Percentiles rank a stretch among this genome's conserved stretches.
Conservation (phyloP, 805 yeast species). For the Ogataea pilisensis region DNA sequence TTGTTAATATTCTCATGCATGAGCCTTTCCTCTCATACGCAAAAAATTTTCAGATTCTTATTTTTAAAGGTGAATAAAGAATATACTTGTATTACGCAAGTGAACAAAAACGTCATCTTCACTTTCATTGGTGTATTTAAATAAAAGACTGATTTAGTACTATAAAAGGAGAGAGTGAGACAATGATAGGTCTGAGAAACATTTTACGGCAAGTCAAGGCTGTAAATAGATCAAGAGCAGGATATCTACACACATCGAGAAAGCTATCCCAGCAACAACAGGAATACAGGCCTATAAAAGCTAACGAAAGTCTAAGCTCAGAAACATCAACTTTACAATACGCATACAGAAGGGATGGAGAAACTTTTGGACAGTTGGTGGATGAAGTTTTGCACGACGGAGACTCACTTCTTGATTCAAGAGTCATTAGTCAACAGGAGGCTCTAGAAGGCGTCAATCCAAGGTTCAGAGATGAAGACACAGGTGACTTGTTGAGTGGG, state of each 20-base stretch:
- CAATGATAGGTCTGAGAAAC: neutral
- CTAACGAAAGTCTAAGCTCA: constrained; percentile 18
- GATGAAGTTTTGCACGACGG: constrained; percentile 34
- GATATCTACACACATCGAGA: neutral
- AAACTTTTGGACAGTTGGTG: constrained; percentile 41
- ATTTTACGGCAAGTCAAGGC: neutral
- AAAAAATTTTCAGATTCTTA: neutral
- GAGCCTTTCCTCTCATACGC: neutral
- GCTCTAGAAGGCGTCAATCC: constrained; percentile 29
- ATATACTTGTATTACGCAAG: no score
- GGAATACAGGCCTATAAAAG: constrained; percentile 11
- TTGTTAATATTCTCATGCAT: neutral
- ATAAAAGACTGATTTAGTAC: no score
- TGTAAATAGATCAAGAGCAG: neutral
- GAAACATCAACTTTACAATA: constrained; percentile 27
- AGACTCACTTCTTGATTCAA: constrained; percentile 27
- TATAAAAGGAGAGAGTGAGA: no score
- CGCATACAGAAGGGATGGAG: constrained; percentile 36
- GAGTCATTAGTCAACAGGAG: constrained; percentile 37
- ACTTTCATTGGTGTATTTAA: no score
- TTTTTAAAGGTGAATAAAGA: no score
- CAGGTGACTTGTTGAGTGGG: constrained; percentile 34
- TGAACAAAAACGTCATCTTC: no score
- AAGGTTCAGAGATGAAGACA: constrained; percentile 29
- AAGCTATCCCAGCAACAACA: neutral